Evolutionary conservation across 106 monocot species (phyloP).

Genomic region (Dendrobium catenatum): DNA sequence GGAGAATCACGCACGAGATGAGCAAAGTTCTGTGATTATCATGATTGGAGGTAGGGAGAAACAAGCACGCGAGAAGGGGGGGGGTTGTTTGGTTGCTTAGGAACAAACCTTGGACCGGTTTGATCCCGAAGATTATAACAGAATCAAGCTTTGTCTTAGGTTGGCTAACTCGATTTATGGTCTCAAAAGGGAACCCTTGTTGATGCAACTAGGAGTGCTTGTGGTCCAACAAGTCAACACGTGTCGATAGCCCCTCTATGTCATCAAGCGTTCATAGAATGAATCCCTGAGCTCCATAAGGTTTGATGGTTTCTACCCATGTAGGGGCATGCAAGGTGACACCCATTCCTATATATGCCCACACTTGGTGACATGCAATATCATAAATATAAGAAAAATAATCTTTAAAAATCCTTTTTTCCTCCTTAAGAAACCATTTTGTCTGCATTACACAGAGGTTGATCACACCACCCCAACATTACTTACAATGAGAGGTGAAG

Average conservation of each 20-base stretch:
- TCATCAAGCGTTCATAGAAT: neutral
- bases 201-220: neutral
- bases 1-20: too few species aligned
- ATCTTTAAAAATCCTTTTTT: neutral
- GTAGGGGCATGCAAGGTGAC: neutral
- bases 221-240: neutral
- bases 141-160: neutral
- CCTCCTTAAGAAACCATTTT: neutral
- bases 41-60: too few species aligned
- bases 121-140: too few species aligned
- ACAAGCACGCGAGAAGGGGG: too few species aligned
- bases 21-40: too few species aligned
- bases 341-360: neutral
- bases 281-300: neutral
- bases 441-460: neutral
- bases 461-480: neutral
- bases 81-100: too few species aligned
- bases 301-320: neutral
- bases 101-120: too few species aligned
- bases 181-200: neutral
- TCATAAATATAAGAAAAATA: neutral
- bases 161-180: neutral
- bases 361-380: neutral
- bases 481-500: neutral
- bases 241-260: neutral